Evolutionary conservation across 116 monocot species (phyloP), one percentile per base, ranked within the genome.

Genomic region (Dioscorea cayenensis): DNA sequence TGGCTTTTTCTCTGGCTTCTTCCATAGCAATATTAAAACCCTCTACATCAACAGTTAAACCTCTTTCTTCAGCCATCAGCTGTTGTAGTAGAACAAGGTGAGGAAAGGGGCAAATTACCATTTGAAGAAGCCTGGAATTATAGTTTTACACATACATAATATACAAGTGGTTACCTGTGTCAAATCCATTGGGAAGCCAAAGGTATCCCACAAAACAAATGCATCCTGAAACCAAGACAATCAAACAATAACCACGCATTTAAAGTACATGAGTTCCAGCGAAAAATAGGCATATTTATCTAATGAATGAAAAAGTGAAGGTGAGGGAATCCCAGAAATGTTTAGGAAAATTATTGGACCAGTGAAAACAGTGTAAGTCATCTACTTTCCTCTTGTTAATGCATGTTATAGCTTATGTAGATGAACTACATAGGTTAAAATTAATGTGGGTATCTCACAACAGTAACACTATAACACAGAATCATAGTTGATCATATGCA

Each of bases 11-110:
- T 68, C 97, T 89, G 8, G 94, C 97, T 87, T 94, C 91, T 38
- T 93, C 89, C 97, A 94, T 88, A 35, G 94, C 88, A 78, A 67
- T 64, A 80, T 94, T 85, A 67, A 91, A 99, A 73, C 97, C 97
- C 49, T 94, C 79, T 13, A 87, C 75, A 82, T 99, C 97, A 63
- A 99, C 94, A 28, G 67, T 78, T 60, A 99, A 63, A 6, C 91
- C 94, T 73, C 78, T 94, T 82, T 99, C 97, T 83, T 91, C 91
- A 16, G 94, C 97, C 97, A 99, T 99, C 38, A 99, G 82, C 97
- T 99, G 78, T 72, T 59, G 14, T 16, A 77, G 8, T 51, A 68
- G 63, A 78, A 60, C 67, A 36, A 71, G 51, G 11, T 21, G 38
- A 63, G 3, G 60, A 28, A n/a, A 17, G 63, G 60, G 32, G 32